Evolutionary conservation across 2,329 filamentous ascomycete species (phyloP).

Genomic region (Elsinoe necatrix): DNA sequence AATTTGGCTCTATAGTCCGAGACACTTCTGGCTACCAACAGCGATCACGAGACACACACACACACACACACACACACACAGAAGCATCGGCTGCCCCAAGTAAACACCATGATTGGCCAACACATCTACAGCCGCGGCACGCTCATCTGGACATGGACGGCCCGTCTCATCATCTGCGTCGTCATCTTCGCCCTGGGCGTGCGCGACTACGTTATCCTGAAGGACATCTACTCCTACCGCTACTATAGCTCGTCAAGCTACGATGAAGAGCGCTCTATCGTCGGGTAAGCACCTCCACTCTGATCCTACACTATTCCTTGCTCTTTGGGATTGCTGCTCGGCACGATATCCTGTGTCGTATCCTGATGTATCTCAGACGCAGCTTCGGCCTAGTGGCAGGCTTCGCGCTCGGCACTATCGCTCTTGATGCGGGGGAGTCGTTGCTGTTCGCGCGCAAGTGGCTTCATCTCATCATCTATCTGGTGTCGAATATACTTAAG

Average conservation of each 20-base stretch:
- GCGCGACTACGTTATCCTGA: conserved; percentile 8
- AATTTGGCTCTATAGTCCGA: too few species aligned
- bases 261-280: not conserved
- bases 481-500: conserved; percentile 24
- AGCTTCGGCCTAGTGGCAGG: conserved; percentile 20
- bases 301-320: too few species aligned
- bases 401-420: conserved; percentile 21
- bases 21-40: too few species aligned
- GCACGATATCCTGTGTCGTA: not conserved
- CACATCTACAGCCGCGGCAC: not conserved
- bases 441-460: conserved; percentile 21
- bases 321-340: too few species aligned
- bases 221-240: not conserved
- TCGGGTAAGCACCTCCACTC: not conserved
- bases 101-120: not conserved
- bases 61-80: too few species aligned
- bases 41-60: too few species aligned
- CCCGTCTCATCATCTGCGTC: conserved; percentile 1
- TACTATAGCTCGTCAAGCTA: not conserved
- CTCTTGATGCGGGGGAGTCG: conserved; percentile 25
- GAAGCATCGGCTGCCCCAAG: too few species aligned
- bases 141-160: not conserved
- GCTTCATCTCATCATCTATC: conserved; percentile 22
- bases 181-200: not conserved
- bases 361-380: conserved; percentile 16